Evolutionary conservation across 2,329 filamentous ascomycete species (phyloP), one percentile per base, ranked within the genome.

Genomic region (Aspergillus sojae): DNA sequence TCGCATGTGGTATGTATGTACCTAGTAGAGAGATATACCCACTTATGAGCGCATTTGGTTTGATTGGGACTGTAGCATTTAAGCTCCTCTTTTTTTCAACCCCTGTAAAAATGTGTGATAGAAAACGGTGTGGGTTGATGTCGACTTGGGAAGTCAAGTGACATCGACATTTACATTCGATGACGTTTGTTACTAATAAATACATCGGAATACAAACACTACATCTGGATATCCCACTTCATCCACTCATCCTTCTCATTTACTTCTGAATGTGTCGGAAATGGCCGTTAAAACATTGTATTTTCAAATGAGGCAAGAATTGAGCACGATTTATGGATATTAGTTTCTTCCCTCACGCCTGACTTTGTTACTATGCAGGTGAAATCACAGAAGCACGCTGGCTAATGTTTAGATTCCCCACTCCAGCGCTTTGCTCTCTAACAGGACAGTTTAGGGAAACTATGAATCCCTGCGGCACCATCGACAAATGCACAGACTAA

Each of bases 341-440:
- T 32, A 21, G 1, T 53, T 11, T 32, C 19, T 36, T 34, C 21
- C 52, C 52, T 55, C 32, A 19, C 34, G 11, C 11, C n/a, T 34
- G 30, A 23, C 19, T 48, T 12, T 19, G 36, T 45, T 41, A 26
- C 23, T 26, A 60, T 65, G 62, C 62, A 65, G 21, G 60, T 45
- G 32, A 55, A 19, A 28, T 66, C 65, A 66, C 62, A 64, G 45
- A 34, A 52, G 60, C 45, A 57, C 43, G 19, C 57, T 48, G 34
- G 26, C 16, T 28, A 26, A 32, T 41, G 39, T 41, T 41, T 41
- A 23, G 30, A 23, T 26, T 43, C 59, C 43, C 55, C 55, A 61
- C 56, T n/a, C 32, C 45, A 46, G 64, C 64, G 64, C 64, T 66
- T 66, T 52, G 19, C 56, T 45, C 39, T 48, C 58, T 61, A 23